A percentile compares a stretch with the other conserved stretches of the same genome.
Conservation (phyloP, 352 stramenopile species). For the Phytophthora hybrid region DNA sequence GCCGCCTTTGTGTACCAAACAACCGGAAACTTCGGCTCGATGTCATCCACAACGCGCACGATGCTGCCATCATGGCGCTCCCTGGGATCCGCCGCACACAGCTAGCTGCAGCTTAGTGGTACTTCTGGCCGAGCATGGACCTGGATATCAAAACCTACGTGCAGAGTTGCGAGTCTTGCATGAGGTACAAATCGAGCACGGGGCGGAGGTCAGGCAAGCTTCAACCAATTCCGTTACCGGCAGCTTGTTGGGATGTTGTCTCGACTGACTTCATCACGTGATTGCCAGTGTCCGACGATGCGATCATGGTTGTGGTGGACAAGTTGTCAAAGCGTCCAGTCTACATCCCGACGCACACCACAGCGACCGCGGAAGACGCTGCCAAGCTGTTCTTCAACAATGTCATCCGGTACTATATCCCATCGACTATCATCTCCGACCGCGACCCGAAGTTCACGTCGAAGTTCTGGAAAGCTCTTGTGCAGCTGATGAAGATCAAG, state of each 20-base stretch:
- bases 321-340: too few species aligned
- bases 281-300: not conserved
- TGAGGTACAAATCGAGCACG: not conserved
- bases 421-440: too few species aligned
- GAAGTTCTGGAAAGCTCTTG: not conserved
- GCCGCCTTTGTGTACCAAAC: not conserved
- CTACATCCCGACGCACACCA: too few species aligned
- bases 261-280: not conserved
- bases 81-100: not conserved
- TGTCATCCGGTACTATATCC: too few species aligned
- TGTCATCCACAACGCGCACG: not conserved
- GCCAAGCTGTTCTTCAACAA: too few species aligned
- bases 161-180: not conserved
- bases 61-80: not conserved
- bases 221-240: not conserved
- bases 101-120: not conserved
- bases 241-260: not conserved
- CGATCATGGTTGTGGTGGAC: too few species aligned
- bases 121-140: not conserved
- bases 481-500: not conserved
- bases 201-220: not conserved
- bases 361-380: too few species aligned
- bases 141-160: not conserved
- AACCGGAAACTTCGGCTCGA: not conserved
- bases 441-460: not conserved